Percentiles rank a stretch among this genome's conserved stretches.
Evolutionary conservation across 768 basidiomycete species (phyloP).

Genomic region (Russula brevipes): DNA sequence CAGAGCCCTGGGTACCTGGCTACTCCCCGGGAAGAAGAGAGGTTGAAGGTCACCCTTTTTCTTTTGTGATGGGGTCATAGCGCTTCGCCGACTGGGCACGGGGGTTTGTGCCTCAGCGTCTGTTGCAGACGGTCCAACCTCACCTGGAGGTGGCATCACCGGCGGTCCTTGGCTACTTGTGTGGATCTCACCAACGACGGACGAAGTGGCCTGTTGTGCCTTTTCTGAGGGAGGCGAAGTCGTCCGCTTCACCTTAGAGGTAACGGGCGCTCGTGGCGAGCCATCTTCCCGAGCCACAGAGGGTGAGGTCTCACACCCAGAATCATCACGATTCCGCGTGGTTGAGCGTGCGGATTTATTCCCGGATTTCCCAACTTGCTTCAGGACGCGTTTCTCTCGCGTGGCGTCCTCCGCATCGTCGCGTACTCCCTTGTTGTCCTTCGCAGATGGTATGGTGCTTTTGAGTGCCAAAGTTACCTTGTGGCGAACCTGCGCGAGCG

Average conservation of each 20-base stretch:
- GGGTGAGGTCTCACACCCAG: neutral
- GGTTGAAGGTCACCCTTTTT: neutral
- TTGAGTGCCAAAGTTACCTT: neutral
- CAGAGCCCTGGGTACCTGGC: conserved; percentile 11
- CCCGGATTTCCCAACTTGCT: neutral
- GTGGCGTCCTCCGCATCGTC: neutral
- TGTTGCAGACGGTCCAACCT: neutral
- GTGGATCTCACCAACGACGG: conserved; percentile 8
- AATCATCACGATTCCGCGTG: neutral
- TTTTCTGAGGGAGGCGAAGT: neutral
- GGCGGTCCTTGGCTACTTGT: conserved; percentile 10
- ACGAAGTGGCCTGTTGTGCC: neutral
- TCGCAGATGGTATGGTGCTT: neutral
- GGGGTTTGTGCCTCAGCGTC: neutral
- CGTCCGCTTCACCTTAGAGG: conserved; percentile 14
- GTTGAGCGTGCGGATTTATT: neutral
- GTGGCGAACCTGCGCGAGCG: neutral
- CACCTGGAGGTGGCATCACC: neutral
- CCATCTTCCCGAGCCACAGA: conserved; percentile 5
- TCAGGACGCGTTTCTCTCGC: neutral
- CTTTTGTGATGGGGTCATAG: neutral
- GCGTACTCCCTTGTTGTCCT: neutral
- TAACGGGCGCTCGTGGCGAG: neutral
- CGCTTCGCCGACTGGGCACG: neutral
- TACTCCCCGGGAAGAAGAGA: conserved; percentile 23